Percentiles rank a stretch among this genome's conserved stretches.
Evolutionary conservation across 768 basidiomycete genomes (phyloP).

Genomic region (Collybia nuda): DNA sequence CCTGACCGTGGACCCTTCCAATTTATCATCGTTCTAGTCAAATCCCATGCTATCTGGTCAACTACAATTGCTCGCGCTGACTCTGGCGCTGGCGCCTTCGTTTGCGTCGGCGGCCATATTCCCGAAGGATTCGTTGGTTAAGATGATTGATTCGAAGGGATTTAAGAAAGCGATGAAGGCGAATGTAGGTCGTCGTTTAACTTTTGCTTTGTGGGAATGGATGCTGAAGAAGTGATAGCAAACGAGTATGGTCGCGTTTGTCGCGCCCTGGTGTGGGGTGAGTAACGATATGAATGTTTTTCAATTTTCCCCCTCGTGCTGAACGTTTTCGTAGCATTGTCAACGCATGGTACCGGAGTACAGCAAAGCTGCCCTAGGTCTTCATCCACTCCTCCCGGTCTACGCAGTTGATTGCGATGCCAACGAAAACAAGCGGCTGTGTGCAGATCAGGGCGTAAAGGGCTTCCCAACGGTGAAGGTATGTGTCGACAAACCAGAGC

Average conservation of each 20-base stretch:
- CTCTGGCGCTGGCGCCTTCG: slow-evolving; percentile 40
- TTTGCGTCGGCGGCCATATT: slow-evolving; percentile 52
- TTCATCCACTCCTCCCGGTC: slow-evolving; percentile 80
- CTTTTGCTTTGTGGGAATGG: neutral
- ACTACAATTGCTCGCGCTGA: slow-evolving; percentile 30
- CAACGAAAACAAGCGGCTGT: slow-evolving; percentile 76
- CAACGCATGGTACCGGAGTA: slow-evolving; percentile 84
- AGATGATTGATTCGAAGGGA: slow-evolving; percentile 67
- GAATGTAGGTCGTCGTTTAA: slow-evolving; percentile 52
- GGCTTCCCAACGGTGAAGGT: slow-evolving; percentile 96
- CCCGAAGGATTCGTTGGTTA: slow-evolving; percentile 57
- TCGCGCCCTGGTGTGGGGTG: slow-evolving; percentile 94
- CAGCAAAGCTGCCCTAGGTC: slow-evolving; percentile 73
- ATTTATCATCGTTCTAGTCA: neutral
- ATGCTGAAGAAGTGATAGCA: slow-evolving; percentile 36
- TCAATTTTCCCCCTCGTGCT: neutral
- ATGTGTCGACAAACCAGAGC: slow-evolving; percentile 4
- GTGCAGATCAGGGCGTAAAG: slow-evolving; percentile 80
- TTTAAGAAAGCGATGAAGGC: slow-evolving; percentile 74
- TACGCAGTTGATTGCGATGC: slow-evolving; percentile 96
- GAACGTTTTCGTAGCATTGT: slow-evolving; percentile 61
- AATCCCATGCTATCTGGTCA: slow-evolving; percentile 31
- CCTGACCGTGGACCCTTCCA: too few relatives aligned
- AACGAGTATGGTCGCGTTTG: slow-evolving; percentile 83
- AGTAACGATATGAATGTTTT: slow-evolving; percentile 22